Base-by-base conservation (phyloP, 345 rosid genomes). In the Arabidopsis arenosa region DNA sequence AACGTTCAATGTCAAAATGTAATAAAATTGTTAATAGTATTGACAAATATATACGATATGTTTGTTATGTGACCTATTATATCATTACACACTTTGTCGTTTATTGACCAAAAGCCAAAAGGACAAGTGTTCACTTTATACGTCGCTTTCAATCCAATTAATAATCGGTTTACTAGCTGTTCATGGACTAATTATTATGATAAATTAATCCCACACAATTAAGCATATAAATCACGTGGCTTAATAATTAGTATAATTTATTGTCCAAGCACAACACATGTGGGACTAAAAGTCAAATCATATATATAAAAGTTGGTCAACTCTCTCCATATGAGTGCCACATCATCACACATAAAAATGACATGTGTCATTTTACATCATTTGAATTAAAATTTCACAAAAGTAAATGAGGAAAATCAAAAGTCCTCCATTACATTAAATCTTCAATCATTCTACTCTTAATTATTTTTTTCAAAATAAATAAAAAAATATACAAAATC, bases 91-190 rank as follows among this genome's bases (percentile, higher is more conserved):
- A 43, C 23, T 59, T 67, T 58, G 68, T 75, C 70, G 18, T 68
- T 53, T 53, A 53, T 76, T 76, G 75, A 76, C 80, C 75, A 75
- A 62, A 61, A 53, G 57, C 70, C 75, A 53, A 21, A 69, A 36
- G 9, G 80, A 76, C 79, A 61, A 60, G 74, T 59, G 8, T 69
- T 52, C 75, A 44, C 75, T 69, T 69, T 76, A 49, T 12, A 12
- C 33, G 69, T 77, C 61, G 61, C 60, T 56, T 48, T 77, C 80
- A 56, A 14, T 55, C 60, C 13, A 55, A 53, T 45, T 45, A 70
- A 2, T 5, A 44, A 76, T 70, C 66, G 53, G 66, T 55, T 55
- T 11, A 44, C 66, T 33, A 62, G 48, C 70, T 53, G 74, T 68
- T 76, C 33, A 54, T 54, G 52, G 32, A 63, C 75, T 70, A 70